phyloP scores from a whole-genome alignment of 768 basidiomycete species.

The Cystobasidium onofrii region DNA sequence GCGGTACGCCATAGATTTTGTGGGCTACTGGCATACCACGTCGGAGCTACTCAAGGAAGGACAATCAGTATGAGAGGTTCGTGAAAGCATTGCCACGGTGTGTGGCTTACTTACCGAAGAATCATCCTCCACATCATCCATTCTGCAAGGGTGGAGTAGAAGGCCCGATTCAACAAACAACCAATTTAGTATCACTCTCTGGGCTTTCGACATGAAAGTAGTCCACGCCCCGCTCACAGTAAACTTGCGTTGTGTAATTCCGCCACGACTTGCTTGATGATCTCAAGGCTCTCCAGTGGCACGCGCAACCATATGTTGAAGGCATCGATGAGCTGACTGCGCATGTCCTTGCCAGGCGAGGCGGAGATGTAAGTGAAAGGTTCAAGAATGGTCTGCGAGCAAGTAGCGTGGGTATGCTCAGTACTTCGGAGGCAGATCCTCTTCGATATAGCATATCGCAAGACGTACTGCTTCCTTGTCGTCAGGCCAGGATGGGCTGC shows the following conservation, averaged over 20 bases:
- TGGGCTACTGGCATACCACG: constrained; percentile 87
- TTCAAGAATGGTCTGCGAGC: constrained; percentile 59
- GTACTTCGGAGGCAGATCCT: not conserved
- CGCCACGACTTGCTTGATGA: constrained; percentile 73
- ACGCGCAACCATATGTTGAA: constrained; percentile 90
- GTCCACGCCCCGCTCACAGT: constrained; percentile 53
- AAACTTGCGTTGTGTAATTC: constrained; percentile 94
- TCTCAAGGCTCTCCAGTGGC: constrained; percentile 58
- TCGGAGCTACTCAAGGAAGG: constrained; percentile 49
- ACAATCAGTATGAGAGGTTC: too few species aligned
- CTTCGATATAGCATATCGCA: too few species aligned
- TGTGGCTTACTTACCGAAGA: constrained; percentile 15
- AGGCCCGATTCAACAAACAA: too few species aligned
- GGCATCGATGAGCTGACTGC: constrained; percentile 74
- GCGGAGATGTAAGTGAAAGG: constrained; percentile 76
- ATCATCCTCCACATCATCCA: constrained; percentile 44
- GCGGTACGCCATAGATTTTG: constrained; percentile 91
- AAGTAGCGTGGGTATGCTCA: too few species aligned
- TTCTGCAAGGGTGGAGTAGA: too few species aligned
- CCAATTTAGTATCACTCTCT: too few species aligned
- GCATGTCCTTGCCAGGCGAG: constrained; percentile 86
- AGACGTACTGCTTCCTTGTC: constrained; percentile 36
- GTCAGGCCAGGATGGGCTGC: constrained; percentile 28
- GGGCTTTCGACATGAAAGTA: too few species aligned
- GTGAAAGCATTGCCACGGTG: not conserved